phyloP scores from a whole-genome alignment of 2,329 filamentous ascomycete genomes.

The Phialemonium atrogriseum region DNA sequence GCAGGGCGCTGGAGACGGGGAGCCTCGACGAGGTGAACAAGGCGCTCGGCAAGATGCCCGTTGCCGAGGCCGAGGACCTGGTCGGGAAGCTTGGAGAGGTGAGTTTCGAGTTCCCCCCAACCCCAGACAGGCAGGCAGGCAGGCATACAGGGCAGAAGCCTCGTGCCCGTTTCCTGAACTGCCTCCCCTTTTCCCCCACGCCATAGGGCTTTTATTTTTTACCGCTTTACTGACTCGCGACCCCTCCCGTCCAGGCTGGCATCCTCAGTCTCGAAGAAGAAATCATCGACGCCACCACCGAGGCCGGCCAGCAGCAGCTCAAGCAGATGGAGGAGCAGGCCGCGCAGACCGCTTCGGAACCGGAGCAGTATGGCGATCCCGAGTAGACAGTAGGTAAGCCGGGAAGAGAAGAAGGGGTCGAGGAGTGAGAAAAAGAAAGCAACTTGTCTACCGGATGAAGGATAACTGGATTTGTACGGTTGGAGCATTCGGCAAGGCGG shows the following conservation, averaged over 20 bases:
- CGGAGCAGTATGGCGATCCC: too few relatives aligned
- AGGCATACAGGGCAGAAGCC: too few relatives aligned
- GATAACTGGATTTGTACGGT: too few relatives aligned
- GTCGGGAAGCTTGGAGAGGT: constrained; percentile 67
- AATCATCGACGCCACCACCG: constrained; percentile 90
- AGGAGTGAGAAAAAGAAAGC: too few relatives aligned
- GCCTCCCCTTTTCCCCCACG: too few relatives aligned
- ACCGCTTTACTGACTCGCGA: constrained; percentile 14
- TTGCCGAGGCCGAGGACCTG: constrained; percentile 73
- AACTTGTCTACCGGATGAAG: too few relatives aligned
- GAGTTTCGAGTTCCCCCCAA: constrained; percentile 11
- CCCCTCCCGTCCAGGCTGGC: constrained; percentile 47
- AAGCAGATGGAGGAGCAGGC: constrained; percentile 56
- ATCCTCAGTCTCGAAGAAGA: constrained; percentile 88
- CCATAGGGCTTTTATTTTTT: background rate
- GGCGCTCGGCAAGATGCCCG: constrained; percentile 76
- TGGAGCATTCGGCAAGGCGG: too few relatives aligned
- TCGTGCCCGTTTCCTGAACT: too few relatives aligned
- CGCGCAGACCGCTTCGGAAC: too few relatives aligned
- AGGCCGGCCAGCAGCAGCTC: constrained; percentile 70
- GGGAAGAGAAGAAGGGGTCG: too few relatives aligned
- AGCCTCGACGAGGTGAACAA: constrained; percentile 82
- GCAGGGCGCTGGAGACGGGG: constrained; percentile 77
- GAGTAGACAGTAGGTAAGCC: too few relatives aligned
- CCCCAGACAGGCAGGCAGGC: too few relatives aligned